A percentile compares a stretch with the other conserved stretches of the same genome.
Conservation (phyloP, 2,329 filamentous ascomycete genomes). For the Dendryphion nanum region DNA sequence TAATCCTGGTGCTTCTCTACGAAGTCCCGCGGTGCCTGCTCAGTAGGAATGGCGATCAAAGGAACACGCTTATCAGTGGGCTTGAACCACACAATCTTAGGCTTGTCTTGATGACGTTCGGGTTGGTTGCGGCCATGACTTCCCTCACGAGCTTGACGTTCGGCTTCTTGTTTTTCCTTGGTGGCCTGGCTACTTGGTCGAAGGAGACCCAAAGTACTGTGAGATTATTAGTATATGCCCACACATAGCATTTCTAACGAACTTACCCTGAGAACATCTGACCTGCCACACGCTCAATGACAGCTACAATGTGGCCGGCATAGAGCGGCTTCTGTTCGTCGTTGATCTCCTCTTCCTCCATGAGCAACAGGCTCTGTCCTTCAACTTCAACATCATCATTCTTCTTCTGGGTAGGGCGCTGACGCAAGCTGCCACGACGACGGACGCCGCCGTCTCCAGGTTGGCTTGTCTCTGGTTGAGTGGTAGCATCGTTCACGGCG, state of each 20-base stretch:
- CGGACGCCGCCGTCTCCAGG: slow-evolving; percentile 80
- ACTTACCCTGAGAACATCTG: slow-evolving; percentile 87
- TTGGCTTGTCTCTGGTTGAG: slow-evolving; percentile 59
- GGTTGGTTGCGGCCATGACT: slow-evolving; percentile 70
- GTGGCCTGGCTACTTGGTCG: slow-evolving; percentile 97
- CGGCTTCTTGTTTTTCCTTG: slow-evolving; percentile 98
- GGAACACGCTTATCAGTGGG: slow-evolving; percentile 98
- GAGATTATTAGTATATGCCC: slow-evolving; percentile 4
- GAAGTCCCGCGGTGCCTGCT: slow-evolving; percentile 95
- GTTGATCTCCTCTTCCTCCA: slow-evolving; percentile 98
- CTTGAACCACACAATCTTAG: slow-evolving; percentile 99
- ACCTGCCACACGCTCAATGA: slow-evolving; percentile 93
- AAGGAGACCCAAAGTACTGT: slow-evolving; percentile 82
- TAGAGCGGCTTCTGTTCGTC: slow-evolving; percentile 98
- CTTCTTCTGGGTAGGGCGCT: slow-evolving; percentile 98
- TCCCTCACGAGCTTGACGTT: slow-evolving; percentile 87
- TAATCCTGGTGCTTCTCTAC: slow-evolving; percentile 99
- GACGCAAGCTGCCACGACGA: slow-evolving; percentile 88
- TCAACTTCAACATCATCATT: slow-evolving; percentile 99
- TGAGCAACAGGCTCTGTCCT: slow-evolving; percentile 91
- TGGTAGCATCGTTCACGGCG: slow-evolving; percentile 62
- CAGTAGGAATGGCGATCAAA: slow-evolving; percentile 95
- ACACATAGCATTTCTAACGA: slow-evolving; percentile 7
- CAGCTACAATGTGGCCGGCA: slow-evolving; percentile 93
- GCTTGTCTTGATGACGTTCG: slow-evolving; percentile 87